A percentile compares a stretch with the other conserved stretches of the same genome.
Evolutionary conservation across 257 asterid species (phyloP).

Genomic region (Solanum pennellii): DNA sequence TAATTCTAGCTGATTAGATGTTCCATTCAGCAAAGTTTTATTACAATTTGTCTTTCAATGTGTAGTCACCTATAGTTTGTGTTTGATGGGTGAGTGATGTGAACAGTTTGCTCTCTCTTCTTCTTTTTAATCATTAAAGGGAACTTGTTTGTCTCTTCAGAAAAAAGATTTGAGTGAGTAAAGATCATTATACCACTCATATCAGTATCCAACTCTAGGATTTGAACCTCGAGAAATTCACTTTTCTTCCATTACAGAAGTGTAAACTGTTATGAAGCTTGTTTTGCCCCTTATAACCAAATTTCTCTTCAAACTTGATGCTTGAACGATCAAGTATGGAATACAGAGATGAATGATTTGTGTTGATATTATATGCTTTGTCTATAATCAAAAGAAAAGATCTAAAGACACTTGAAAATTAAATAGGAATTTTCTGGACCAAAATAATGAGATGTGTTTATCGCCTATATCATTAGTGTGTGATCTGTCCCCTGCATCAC

Average conservation of each 20-base stretch:
- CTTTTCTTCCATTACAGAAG: not conserved
- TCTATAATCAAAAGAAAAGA: not conserved
- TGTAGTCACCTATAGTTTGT: not conserved
- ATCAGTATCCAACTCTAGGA: not conserved
- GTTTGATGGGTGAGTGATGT: not conserved
- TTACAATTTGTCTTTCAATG: not conserved
- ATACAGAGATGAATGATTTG: not conserved
- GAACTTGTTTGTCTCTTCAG: not conserved
- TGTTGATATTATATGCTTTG: not conserved
- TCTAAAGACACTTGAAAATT: not conserved
- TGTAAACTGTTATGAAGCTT: not conserved
- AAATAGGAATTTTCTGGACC: not conserved
- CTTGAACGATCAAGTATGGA: not conserved
- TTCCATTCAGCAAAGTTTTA: not conserved
- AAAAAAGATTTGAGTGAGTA: not conserved
- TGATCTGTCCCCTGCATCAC: not conserved
- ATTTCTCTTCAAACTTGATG: not conserved
- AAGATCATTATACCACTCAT: not conserved
- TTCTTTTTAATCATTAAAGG: not conserved
- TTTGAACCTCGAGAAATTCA: not conserved
- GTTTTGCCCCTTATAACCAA: not conserved
- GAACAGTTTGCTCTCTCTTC: not conserved
- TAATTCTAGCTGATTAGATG: constrained; percentile 9
- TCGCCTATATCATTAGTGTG: not conserved
- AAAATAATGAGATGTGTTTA: not conserved